phyloP scores from a whole-genome alignment of 2,329 filamentous ascomycete genomes.

The Epichloe festucae region DNA sequence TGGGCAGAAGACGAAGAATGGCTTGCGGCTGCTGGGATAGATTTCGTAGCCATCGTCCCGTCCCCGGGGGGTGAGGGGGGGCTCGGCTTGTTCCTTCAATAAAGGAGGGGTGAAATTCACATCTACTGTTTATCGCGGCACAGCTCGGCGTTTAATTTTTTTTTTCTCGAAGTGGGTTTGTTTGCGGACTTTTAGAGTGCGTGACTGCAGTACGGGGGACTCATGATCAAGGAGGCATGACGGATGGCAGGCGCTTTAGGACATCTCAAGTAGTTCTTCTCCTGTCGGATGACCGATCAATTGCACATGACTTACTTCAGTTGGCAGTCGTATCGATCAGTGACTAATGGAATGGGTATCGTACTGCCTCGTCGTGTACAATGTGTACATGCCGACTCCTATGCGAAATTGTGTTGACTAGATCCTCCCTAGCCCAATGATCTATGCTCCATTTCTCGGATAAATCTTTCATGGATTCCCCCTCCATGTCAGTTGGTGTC shows the following conservation, averaged over 20 bases:
- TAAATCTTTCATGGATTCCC: neutral
- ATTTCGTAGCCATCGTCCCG: too few relatives aligned
- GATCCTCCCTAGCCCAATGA: neutral
- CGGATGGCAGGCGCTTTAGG: too few relatives aligned
- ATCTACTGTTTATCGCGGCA: neutral
- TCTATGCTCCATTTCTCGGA: neutral
- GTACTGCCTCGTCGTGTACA: neutral
- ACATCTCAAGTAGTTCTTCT: too few relatives aligned
- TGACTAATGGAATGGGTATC: neutral
- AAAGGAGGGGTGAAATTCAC: too few relatives aligned
- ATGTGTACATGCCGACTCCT: neutral
- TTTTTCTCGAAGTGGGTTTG: neutral
- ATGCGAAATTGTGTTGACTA: neutral
- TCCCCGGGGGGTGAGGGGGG: too few relatives aligned
- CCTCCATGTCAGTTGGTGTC: constrained; percentile 1
- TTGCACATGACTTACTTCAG: neutral
- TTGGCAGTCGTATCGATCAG: neutral
- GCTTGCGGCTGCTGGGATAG: constrained; percentile 47
- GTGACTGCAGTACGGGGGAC: too few relatives aligned
- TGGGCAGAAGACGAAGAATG: constrained; percentile 55
- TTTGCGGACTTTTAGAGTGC: too few relatives aligned
- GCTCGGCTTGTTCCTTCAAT: too few relatives aligned
- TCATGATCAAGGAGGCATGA: too few relatives aligned
- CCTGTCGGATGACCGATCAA: too few relatives aligned
- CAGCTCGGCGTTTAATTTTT: neutral